These are phyloP conservation scores for Ustilago curta DNA, from an alignment of 1,284 basidiomycete genomes.

Conservation along the genomic window DNA sequence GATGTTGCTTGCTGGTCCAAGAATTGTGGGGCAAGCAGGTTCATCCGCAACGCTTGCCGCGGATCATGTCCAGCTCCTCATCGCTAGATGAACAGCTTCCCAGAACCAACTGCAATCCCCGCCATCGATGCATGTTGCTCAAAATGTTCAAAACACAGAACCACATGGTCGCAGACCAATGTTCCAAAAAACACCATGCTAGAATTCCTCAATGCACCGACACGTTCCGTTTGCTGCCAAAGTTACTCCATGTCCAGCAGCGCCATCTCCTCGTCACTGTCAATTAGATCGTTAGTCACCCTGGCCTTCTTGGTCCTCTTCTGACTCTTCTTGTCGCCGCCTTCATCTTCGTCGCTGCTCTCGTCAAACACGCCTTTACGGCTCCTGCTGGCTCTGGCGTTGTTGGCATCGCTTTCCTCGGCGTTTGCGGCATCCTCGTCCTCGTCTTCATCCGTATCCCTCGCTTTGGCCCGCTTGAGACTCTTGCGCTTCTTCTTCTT, in stretches of 20 bases:
- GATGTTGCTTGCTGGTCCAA: no score
- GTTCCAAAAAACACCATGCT: no score
- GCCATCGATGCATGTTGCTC: no score
- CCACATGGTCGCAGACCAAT: no score
- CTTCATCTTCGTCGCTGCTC: conserved; percentile 46
- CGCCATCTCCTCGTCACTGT: conserved; percentile 64
- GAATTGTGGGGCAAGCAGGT: no score
- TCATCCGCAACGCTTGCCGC: no score
- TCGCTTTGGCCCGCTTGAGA: conserved; percentile 42
- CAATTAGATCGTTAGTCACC: conserved; percentile 59
- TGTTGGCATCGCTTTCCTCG: conserved; percentile 24
- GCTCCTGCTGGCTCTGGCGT: conserved; percentile 21
- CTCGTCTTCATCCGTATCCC: conserved; percentile 31
- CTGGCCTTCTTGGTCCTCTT: conserved; percentile 46
- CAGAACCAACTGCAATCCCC: no score
- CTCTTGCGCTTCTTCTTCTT: conserved; percentile 54
- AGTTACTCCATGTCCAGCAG: conserved; percentile 41
- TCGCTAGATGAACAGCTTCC: no score
- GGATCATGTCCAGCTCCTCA: no score
- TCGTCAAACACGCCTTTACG: conserved; percentile 36
- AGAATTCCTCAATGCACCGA: no score
- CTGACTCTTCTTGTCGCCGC: conserved; percentile 10
- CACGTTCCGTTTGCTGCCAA: no score
- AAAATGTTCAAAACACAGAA: no score
- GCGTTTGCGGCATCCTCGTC: conserved; percentile 15